phyloP scores from a whole-genome alignment of 2,329 filamentous ascomycete species.

The Neoscytalidium dimidiatum region DNA sequence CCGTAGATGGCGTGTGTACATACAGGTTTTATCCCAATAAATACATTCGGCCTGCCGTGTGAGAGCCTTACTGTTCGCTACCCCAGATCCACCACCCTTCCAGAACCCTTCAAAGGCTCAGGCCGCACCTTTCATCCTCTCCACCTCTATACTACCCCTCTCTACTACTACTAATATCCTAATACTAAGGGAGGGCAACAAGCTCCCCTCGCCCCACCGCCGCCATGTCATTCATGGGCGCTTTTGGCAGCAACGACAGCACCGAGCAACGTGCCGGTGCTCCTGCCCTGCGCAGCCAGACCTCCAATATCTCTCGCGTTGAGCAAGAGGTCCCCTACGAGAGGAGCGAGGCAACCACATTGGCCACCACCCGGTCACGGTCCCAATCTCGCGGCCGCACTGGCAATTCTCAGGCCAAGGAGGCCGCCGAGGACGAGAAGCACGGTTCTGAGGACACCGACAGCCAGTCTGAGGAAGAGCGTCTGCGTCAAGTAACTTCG shows the following conservation, averaged over 20 bases:
- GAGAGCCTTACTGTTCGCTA: not conserved
- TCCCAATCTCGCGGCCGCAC: slow-evolving; percentile 27
- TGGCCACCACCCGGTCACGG: slow-evolving; percentile 19
- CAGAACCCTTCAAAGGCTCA: not conserved
- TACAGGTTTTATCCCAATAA: not conserved
- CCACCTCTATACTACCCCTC: not conserved
- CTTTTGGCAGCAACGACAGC: slow-evolving; percentile 11
- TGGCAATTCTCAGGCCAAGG: slow-evolving; percentile 22
- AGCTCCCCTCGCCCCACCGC: not conserved
- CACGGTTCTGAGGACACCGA: slow-evolving; percentile 25
- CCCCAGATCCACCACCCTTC: slow-evolving; percentile 1
- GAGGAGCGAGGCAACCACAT: slow-evolving; percentile 12
- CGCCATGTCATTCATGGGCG: slow-evolving; percentile 19
- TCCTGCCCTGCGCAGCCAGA: not conserved
- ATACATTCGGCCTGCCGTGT: slow-evolving; percentile 12
- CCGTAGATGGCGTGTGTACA: not conserved
- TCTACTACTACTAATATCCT: not conserved
- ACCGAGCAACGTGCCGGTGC: slow-evolving; percentile 2
- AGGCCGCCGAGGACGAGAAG: slow-evolving; percentile 26
- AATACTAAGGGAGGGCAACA: not conserved
- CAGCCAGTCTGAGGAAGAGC: slow-evolving; percentile 28
- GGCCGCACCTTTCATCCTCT: not conserved
- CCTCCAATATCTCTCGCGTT: not conserved
- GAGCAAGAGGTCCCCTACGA: slow-evolving; percentile 18
- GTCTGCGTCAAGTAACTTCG: slow-evolving; percentile 40